Evolutionary conservation across 768 basidiomycete species (phyloP).

Genomic region (Lactifluus rugatus): DNA sequence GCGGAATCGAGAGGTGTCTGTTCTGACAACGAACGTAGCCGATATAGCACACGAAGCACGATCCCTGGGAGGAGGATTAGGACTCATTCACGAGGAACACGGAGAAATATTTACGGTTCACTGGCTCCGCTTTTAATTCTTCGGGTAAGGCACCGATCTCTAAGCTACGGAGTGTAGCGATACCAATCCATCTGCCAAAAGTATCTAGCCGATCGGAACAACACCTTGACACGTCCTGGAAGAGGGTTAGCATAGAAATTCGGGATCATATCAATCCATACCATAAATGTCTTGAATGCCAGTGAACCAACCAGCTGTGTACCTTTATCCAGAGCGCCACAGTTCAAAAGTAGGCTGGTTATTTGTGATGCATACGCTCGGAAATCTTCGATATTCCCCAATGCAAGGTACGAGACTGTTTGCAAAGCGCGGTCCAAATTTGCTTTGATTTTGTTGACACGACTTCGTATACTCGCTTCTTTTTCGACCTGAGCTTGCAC

Average conservation of each 20-base stretch:
- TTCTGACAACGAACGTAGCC: constrained; percentile 71
- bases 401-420: constrained; percentile 56
- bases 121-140: constrained; percentile 59
- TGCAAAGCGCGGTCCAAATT: constrained; percentile 57
- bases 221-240: constrained; percentile 56
- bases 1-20: constrained; percentile 75
- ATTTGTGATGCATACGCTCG: constrained; percentile 47
- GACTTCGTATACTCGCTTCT: constrained; percentile 57
- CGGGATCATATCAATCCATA: constrained; percentile 29
- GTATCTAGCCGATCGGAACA: constrained; percentile 67
- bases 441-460: constrained; percentile 45
- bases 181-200: constrained; percentile 62
- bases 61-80: constrained; percentile 40
- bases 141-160: constrained; percentile 59
- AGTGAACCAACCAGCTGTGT: constrained; percentile 48
- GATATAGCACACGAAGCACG: constrained; percentile 76
- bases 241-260: not conserved
- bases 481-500: constrained; percentile 76
- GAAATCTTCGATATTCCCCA: constrained; percentile 41
- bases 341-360: constrained; percentile 44
- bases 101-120: constrained; percentile 40
- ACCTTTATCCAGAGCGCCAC: constrained; percentile 53
- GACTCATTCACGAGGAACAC: not conserved
- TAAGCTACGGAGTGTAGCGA: constrained; percentile 73
- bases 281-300: constrained; percentile 74